These are phyloP conservation scores for Emiliania huxleyi DNA, from an alignment of 78 protist genomes.

Conservation along the genomic window DNA sequence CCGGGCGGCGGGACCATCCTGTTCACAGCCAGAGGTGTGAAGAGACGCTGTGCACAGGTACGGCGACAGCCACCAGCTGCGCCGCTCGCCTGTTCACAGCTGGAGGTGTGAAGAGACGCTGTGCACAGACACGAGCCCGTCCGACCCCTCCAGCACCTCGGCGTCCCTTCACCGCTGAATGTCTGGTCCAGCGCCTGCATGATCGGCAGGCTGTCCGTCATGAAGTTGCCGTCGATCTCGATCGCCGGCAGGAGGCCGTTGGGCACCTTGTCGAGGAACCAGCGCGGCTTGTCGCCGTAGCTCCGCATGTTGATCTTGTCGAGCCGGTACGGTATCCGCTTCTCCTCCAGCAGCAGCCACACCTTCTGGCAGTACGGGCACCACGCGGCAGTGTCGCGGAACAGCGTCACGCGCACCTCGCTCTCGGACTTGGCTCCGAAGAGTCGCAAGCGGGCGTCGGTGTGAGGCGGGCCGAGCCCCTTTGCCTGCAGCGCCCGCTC, in stretches of 20 bases:
- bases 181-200: not conserved
- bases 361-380: constrained; percentile 47
- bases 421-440: constrained; percentile 4
- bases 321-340: constrained; percentile 20
- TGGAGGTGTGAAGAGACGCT: not conserved
- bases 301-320: constrained; percentile 21
- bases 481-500: not conserved
- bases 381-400: constrained; percentile 39
- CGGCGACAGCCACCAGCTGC: constrained; percentile 26
- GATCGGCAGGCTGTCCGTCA: not conserved
- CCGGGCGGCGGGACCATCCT: not conserved
- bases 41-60: not conserved
- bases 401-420: constrained; percentile 37
- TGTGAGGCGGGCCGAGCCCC: constrained; percentile 21
- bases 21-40: no score
- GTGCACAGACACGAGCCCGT: not conserved
- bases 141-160: not conserved
- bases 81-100: no score
- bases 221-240: constrained; percentile 25
- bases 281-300: constrained; percentile 35
- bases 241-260: constrained; percentile 29
- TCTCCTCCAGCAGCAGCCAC: constrained; percentile 38
- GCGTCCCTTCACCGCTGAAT: not conserved
- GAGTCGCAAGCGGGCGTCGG: not conserved
- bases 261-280: constrained; percentile 10